A percentile compares a stretch with the other conserved stretches of the same genome.
phyloP scores from a whole-genome alignment of 2,329 filamentous ascomycete species.

The Sphaceloma murrayae region DNA sequence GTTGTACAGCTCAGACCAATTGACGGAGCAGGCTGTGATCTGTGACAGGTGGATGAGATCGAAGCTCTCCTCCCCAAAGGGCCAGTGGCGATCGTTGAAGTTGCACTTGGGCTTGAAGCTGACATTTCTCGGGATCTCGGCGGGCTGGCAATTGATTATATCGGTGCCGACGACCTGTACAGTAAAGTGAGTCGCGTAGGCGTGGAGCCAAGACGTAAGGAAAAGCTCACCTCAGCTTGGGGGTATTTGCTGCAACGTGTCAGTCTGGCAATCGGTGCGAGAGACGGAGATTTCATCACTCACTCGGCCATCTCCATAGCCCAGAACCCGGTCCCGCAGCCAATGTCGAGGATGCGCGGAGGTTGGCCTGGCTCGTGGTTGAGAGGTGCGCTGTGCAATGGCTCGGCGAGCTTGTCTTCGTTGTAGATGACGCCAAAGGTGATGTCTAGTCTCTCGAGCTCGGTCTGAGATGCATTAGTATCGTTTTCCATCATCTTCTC shows the following conservation, averaged over 20 bases:
- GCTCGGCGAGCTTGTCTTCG: constrained; percentile 15
- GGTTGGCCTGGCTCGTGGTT: constrained; percentile 21
- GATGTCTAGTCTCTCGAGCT: constrained; percentile 19
- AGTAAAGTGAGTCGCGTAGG: too few species aligned
- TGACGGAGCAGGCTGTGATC: constrained; percentile 65
- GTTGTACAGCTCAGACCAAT: constrained; percentile 65
- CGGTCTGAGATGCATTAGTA: constrained; percentile 12
- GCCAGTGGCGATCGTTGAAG: constrained; percentile 73
- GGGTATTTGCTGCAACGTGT: constrained; percentile 39
- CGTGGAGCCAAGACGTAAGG: too few species aligned
- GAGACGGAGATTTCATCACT: constrained; percentile 33
- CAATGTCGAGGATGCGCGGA: constrained; percentile 54
- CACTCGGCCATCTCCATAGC: constrained; percentile 75
- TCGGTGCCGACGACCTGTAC: constrained; percentile 52
- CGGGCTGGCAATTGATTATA: constrained; percentile 48
- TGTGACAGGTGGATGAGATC: constrained; percentile 78
- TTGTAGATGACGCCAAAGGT: constrained; percentile 19
- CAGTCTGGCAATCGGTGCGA: constrained; percentile 14
- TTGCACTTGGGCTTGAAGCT: constrained; percentile 61
- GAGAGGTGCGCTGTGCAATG: constrained; percentile 16
- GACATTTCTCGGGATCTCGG: constrained; percentile 51
- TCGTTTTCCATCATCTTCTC: neutral
- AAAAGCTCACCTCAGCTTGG: constrained; percentile 44
- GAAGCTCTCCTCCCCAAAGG: constrained; percentile 56
- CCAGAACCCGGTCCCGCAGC: constrained; percentile 88